phyloP scores from a whole-genome alignment of 305 asterid genomes.

The Salvia sclarea region DNA sequence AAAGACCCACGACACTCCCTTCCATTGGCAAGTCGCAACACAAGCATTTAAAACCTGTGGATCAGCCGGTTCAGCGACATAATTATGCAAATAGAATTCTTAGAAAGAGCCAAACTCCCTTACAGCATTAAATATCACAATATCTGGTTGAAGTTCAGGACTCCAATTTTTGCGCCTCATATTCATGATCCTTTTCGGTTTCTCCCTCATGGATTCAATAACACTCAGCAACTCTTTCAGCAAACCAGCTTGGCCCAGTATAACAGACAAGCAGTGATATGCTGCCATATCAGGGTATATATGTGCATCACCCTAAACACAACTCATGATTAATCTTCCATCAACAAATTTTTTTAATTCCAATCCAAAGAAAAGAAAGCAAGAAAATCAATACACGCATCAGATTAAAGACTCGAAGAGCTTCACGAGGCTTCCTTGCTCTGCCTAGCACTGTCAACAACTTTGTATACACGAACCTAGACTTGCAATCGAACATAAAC shows the following conservation, averaged over 20 bases:
- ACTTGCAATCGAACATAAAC: constrained; percentile 36
- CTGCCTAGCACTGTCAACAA: constrained; percentile 78
- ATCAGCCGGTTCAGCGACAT: constrained; percentile 28
- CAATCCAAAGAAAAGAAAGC: constrained; percentile 14
- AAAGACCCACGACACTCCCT: constrained; percentile 95
- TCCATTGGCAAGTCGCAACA: constrained; percentile 81
- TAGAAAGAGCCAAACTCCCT: constrained; percentile 33
- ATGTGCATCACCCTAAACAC: constrained; percentile 62
- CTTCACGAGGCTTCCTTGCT: constrained; percentile 70
- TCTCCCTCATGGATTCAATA: constrained; percentile 75
- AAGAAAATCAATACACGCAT: constrained; percentile 68
- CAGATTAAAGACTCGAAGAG: constrained; percentile 72
- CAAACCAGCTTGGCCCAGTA: constrained; percentile 89
- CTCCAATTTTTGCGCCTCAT: constrained; percentile 73
- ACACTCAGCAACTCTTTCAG: constrained; percentile 73
- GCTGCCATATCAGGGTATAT: constrained; percentile 97
- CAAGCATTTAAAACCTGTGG: constrained; percentile 89
- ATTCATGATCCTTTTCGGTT: constrained; percentile 62
- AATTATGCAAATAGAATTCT: constrained; percentile 22
- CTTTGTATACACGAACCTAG: constrained; percentile 91
- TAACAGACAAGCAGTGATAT: constrained; percentile 76
- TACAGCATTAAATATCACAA: constrained; percentile 88
- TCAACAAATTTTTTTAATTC: constrained; percentile 15
- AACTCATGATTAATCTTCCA: constrained; percentile 24
- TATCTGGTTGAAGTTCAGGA: constrained; percentile 86